phyloP scores from a whole-genome alignment of 176 grass and related monocot species.

The Juncus effusus region DNA sequence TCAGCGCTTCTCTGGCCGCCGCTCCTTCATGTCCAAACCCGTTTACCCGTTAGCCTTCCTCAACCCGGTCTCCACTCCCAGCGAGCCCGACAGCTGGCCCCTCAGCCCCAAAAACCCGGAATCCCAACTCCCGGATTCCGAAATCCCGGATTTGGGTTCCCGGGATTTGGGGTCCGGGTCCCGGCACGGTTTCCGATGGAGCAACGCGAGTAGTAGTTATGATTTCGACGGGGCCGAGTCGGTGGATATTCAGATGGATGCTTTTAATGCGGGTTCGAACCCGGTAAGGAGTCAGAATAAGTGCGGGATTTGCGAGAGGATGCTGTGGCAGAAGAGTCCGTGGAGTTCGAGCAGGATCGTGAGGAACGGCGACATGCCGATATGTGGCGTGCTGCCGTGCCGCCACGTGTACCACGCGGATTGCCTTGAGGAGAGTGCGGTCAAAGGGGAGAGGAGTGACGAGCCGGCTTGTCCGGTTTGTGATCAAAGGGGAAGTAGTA shows the following conservation, averaged over 20 bases:
- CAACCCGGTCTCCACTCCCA: constrained; percentile 65
- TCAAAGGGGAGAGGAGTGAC: constrained; percentile 47
- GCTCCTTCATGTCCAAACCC: constrained; percentile 94
- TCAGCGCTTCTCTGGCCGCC: constrained; percentile 58
- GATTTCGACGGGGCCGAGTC: constrained; percentile 64
- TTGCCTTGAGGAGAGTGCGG: constrained; percentile 86
- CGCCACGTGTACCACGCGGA: constrained; percentile 84
- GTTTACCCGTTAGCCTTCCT: constrained; percentile 81
- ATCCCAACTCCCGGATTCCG: constrained; percentile 68
- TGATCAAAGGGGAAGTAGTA: constrained; percentile 10
- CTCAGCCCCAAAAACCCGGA: constrained; percentile 65
- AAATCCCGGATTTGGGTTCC: constrained; percentile 62
- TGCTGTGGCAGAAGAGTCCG: constrained; percentile 79
- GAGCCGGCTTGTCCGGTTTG: constrained; percentile 84
- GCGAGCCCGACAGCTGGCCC: constrained; percentile 57
- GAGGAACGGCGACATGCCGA: constrained; percentile 71
- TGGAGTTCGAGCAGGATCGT: constrained; percentile 88
- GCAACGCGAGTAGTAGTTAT: constrained; percentile 88
- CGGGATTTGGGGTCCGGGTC: constrained; percentile 61
- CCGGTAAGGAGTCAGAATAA: constrained; percentile 48
- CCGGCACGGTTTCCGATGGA: constrained; percentile 91
- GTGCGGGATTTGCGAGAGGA: constrained; percentile 79
- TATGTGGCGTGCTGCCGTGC: constrained; percentile 80
- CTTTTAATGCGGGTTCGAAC: constrained; percentile 37
- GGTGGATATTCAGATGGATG: constrained; percentile 61